phyloP scores from a whole-genome alignment of 2,329 filamentous ascomycete genomes.

The Cadophora gregata region DNA sequence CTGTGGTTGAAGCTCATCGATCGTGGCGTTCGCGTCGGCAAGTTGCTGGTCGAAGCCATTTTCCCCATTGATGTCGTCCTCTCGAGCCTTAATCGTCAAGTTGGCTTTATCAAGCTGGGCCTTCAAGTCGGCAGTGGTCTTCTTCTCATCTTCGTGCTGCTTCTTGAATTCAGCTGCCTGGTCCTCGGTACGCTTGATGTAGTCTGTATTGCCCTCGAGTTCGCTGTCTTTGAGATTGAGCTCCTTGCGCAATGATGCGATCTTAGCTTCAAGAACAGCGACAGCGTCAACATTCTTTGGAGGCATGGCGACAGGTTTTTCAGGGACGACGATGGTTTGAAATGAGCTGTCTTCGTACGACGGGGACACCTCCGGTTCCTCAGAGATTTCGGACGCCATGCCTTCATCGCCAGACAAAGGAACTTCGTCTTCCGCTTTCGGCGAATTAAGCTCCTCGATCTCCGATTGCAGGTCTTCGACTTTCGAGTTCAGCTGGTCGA shows the following conservation, averaged over 20 bases:
- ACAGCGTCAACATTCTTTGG: background rate
- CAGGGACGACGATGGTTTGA: background rate
- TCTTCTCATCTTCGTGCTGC: background rate
- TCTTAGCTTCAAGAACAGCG: background rate
- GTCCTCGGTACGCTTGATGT: background rate
- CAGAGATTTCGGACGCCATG: background rate
- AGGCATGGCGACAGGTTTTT: background rate
- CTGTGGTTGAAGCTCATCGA: background rate
- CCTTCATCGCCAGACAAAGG: slow-evolving; percentile 1
- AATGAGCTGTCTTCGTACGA: background rate
- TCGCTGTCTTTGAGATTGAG: background rate
- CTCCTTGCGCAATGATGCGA: background rate
- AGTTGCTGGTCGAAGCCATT: background rate
- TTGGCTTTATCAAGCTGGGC: background rate
- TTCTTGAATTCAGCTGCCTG: background rate
- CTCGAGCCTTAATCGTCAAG: background rate
- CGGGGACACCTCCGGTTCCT: background rate
- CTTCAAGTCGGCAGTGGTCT: background rate
- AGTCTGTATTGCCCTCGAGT: background rate
- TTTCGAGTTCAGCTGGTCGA: background rate
- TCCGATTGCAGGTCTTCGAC: background rate
- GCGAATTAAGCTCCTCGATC: background rate
- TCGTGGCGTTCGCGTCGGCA: no score
- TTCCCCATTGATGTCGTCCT: background rate
- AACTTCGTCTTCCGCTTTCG: background rate